Base-by-base conservation (phyloP, 441 rosid genomes). In the Populus hybrid region DNA sequence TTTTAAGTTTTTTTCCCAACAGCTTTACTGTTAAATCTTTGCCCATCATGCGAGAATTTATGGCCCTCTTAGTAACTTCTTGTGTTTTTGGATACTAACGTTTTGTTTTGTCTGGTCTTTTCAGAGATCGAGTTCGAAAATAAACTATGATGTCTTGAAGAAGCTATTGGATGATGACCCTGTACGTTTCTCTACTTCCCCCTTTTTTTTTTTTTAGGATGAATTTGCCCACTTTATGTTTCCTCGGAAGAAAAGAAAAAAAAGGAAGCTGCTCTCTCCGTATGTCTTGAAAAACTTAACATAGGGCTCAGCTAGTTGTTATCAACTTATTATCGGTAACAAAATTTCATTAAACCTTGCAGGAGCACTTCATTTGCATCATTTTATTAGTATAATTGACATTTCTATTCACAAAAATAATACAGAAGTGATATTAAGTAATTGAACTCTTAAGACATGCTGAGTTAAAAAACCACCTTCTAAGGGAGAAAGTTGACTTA, bases 81-180 rank as follows among this genome's bases (percentile, higher is more conserved):
- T 38, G 12, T 38, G 46, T 38, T 38, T 8, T 38, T 38, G 46
- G 9, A 28, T 65, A 0, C 19, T 34, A 34, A 68, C 8, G 40
- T 68, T 14, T 8, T 28, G 40, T 34, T 68, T 9, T 68, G n/a
- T 68, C 9, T n/a, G 16, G 3, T 68, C 16, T 19, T 18, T 68
- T 10, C 71, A 30, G 71, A 68, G 38, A 32, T 7, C 9, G 71
- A 68, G 46, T 68, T 68, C 71, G 9, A 68, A 68, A 68, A 68
- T 68, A 14, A 68, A 68, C 40, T 34, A 68, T 34, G 71, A 69
- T 19, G 72, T 38, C 23, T 35, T 36, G 72, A 69, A 36, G 46
- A 35, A 8, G 11, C 10, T 21, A 9, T 1, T 69, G 72, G 72
- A 7, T 66, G 35, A 69, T 36, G 72, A 9, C 0, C 72, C 50